Conservation (phyloP, 2,329 filamentous ascomycete genomes). For the Aureobasidium sp. region DNA sequence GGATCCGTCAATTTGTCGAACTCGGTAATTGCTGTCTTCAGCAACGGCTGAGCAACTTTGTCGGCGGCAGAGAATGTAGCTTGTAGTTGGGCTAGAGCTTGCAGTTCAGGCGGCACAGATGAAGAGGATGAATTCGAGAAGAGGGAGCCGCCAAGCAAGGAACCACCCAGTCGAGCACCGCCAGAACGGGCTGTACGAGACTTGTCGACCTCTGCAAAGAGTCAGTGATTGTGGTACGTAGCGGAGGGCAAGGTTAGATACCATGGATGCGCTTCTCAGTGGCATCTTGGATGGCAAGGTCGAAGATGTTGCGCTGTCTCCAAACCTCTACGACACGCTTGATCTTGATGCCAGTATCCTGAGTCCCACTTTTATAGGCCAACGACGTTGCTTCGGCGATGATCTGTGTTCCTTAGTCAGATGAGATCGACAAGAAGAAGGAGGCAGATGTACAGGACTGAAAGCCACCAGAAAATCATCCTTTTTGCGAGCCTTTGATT, state of each 20-base stretch:
- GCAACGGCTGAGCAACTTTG: slow-evolving; percentile 57
- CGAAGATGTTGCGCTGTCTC: slow-evolving; percentile 81
- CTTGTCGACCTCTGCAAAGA: slow-evolving; percentile 46
- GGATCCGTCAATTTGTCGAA: slow-evolving; percentile 78
- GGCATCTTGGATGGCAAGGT: slow-evolving; percentile 67
- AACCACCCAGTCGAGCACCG: slow-evolving; percentile 24
- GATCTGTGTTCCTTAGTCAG: slow-evolving; percentile 40
- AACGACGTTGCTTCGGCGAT: slow-evolving; percentile 82
- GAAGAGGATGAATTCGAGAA: slow-evolving; percentile 51
- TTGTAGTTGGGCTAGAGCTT: slow-evolving; percentile 66
- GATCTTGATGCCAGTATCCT: slow-evolving; percentile 82
- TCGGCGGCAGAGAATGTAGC: slow-evolving; percentile 67
- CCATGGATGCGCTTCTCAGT: slow-evolving; percentile 75
- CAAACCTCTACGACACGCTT: slow-evolving; percentile 89
- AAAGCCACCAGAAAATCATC: slow-evolving; percentile 90
- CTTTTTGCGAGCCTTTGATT: slow-evolving; percentile 87
- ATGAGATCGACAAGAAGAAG: not conserved
- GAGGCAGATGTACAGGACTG: slow-evolving; percentile 54
- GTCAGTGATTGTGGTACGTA: not conserved
- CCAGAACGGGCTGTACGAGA: slow-evolving; percentile 22
- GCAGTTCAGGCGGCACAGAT: slow-evolving; percentile 67
- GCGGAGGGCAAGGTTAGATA: slow-evolving; percentile 36
- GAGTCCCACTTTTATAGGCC: slow-evolving; percentile 84
- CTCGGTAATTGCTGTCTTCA: slow-evolving; percentile 68
- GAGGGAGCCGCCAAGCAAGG: slow-evolving; percentile 57